Evolutionary conservation across 805 yeast species (phyloP).

Genomic region (Candida yuanshanica): DNA sequence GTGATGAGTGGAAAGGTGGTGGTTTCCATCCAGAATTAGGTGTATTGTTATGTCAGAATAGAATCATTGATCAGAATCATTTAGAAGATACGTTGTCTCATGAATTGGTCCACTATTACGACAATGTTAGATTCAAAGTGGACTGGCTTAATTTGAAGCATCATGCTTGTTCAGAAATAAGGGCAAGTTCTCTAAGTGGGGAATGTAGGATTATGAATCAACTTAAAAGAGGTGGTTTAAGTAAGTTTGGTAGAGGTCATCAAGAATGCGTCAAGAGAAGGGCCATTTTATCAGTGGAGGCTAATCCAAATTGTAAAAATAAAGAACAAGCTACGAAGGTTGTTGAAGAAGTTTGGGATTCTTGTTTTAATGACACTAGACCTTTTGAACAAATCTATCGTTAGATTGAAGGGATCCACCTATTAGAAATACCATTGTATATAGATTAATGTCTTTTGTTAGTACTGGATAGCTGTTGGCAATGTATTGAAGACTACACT

Average conservation of each 20-base stretch:
- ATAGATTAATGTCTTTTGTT: too few relatives aligned
- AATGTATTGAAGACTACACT: too few relatives aligned
- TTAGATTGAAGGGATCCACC: not conserved
- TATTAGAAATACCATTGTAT: not conserved
- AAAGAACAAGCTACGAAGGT: constrained; percentile 69
- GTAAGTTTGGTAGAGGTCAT: constrained; percentile 68
- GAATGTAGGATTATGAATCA: constrained; percentile 92
- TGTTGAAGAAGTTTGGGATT: constrained; percentile 85
- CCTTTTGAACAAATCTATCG: constrained; percentile 91
- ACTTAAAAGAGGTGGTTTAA: constrained; percentile 41
- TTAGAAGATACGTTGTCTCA: constrained; percentile 89
- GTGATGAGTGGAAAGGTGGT: constrained; percentile 81
- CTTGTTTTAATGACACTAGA: constrained; percentile 91
- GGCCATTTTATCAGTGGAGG: constrained; percentile 77
- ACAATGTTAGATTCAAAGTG: constrained; percentile 79
- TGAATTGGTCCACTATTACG: constrained; percentile 91
- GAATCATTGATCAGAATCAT: constrained; percentile 61
- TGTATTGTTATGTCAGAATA: constrained; percentile 79
- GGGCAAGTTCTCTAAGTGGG: constrained; percentile 90
- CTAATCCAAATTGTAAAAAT: constrained; percentile 76
- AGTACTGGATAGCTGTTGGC: too few relatives aligned
- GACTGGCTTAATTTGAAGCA: constrained; percentile 82
- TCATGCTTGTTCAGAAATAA: constrained; percentile 94
- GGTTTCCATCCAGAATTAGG: constrained; percentile 93
- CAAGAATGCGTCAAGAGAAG: constrained; percentile 88